These are phyloP conservation scores for Aureobasidium leucospermi DNA, from an alignment of 2,329 filamentous ascomycete genomes.

Conservation along the genomic window DNA sequence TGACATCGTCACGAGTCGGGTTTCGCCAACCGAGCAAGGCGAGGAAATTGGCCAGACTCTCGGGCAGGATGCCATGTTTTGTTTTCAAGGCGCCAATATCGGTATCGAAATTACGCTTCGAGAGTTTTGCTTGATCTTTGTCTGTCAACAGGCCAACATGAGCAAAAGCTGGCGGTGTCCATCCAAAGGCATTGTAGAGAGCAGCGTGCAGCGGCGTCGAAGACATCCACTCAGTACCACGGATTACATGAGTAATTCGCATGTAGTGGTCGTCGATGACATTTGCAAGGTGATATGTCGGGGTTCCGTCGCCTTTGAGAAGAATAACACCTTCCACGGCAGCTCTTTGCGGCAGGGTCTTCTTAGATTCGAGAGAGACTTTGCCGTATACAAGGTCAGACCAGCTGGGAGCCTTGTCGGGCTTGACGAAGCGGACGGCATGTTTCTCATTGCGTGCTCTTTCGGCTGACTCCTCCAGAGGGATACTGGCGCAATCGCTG, in stretches of 20 bases:
- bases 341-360: constrained; percentile 24
- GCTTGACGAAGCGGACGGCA: constrained; percentile 67
- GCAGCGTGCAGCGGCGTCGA: constrained; percentile 75
- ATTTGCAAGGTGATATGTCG: constrained; percentile 95
- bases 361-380: constrained; percentile 31
- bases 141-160: constrained; percentile 44
- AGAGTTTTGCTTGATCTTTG: constrained; percentile 47
- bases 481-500: constrained; percentile 64
- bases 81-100: constrained; percentile 53
- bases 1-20: constrained; percentile 57
- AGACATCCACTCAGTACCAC: constrained; percentile 93
- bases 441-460: constrained; percentile 65
- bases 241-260: constrained; percentile 91
- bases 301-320: constrained; percentile 83
- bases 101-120: constrained; percentile 71
- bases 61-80: constrained; percentile 52
- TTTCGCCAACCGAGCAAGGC: constrained; percentile 81
- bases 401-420: constrained; percentile 56
- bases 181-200: constrained; percentile 43
- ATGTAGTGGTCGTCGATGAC: constrained; percentile 94
- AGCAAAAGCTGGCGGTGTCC: constrained; percentile 41
- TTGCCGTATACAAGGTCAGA: constrained; percentile 73
- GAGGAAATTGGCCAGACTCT: constrained; percentile 70
- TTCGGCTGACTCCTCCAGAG: constrained; percentile 60
- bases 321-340: constrained; percentile 61